Base-by-base conservation (phyloP, 441 rosid species). In the Gossypium aridum region DNA sequence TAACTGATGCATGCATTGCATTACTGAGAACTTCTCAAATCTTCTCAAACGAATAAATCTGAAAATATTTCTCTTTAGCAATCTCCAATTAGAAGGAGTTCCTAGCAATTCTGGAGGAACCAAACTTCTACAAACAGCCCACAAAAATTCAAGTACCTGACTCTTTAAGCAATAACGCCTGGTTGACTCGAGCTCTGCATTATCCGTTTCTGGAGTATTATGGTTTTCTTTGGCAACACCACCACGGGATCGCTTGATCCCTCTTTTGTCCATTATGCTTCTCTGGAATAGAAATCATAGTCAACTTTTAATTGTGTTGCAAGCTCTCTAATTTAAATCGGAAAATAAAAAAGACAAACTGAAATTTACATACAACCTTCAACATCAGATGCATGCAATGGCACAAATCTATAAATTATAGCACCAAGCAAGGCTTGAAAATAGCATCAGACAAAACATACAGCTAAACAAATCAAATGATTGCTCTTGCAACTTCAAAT, bases 101-200 rank as follows among this genome's bases (percentile, higher is more conserved):
- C 99, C 98, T 60, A 96, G 84, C 85, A 96, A 75, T 71, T 86
- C 84, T 54, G 86, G 77, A 77, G 99, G 99, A 85, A 93, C 76
- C 66, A 92, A 76, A 79, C 82, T 84, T 85, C 90, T 87, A 78
- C 89, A 88, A 75, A 80, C 89, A 80, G 94, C 96, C 98, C 97
- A 93, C 82, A 93, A 66, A 80, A 92, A 96, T 75, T 96, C 90
- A 43, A 87, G 89, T 55, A 93, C 94, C 85, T 91, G 92, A 75
- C 81, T 80, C 71, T 84, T 85, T 7, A 84, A 83, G 88, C 97
- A 91, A 76, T 83, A 85, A 12, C 83, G 78, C 80, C 78, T 86
- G 16, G 75, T 57, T 74, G 77, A 80, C 79, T 83, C 81, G 34
- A 69, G 75, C 73, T 75, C 79, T 19, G 76, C 70, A 81, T 78